Evolutionary conservation across 1,284 basidiomycete genomes (phyloP).

Genomic region (Erythrobasidium hasegawianum): DNA sequence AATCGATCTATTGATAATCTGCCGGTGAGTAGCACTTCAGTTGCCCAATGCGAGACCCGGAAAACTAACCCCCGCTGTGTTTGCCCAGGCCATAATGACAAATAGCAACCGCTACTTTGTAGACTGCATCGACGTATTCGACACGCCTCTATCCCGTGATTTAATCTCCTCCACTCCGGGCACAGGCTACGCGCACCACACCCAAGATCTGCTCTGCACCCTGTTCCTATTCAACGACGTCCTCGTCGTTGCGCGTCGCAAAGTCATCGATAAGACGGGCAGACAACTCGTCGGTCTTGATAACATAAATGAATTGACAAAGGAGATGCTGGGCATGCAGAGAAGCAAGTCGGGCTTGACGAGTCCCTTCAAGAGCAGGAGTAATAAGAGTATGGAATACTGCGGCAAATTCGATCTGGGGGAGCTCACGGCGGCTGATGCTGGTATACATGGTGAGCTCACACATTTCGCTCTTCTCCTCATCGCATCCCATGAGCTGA

Average conservation of each 20-base stretch:
- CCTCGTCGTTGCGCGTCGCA: conserved; percentile 84
- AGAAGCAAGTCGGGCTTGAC: conserved; percentile 48
- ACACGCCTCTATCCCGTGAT: conserved; percentile 59
- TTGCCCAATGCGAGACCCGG: not conserved
- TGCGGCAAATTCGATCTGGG: conserved; percentile 28
- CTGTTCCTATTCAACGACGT: conserved; percentile 95
- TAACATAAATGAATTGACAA: conserved; percentile 67
- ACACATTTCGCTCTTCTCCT: conserved; percentile 36
- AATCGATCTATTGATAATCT: conserved; percentile 83
- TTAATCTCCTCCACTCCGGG: conserved; percentile 18
- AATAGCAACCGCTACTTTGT: conserved; percentile 82
- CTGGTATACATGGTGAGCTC: conserved; percentile 75
- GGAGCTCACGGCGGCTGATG: conserved; percentile 76
- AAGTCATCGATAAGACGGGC: conserved; percentile 68
- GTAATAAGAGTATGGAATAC: conserved; percentile 43
- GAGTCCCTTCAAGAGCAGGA: conserved; percentile 45
- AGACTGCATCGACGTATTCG: conserved; percentile 91
- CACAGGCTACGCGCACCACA: conserved; percentile 37
- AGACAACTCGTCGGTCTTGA: conserved; percentile 75
- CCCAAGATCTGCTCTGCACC: conserved; percentile 67
- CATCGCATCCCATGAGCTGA: too few species aligned
- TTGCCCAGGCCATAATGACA: conserved; percentile 64
- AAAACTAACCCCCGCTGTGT: conserved; percentile 24
- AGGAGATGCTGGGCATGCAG: conserved; percentile 54
- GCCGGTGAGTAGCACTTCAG: conserved; percentile 62